Percentiles rank a stretch among this genome's conserved stretches.
Evolutionary conservation across 2,329 filamentous ascomycete genomes (phyloP).

Genomic region (Penicillium olsonii): DNA sequence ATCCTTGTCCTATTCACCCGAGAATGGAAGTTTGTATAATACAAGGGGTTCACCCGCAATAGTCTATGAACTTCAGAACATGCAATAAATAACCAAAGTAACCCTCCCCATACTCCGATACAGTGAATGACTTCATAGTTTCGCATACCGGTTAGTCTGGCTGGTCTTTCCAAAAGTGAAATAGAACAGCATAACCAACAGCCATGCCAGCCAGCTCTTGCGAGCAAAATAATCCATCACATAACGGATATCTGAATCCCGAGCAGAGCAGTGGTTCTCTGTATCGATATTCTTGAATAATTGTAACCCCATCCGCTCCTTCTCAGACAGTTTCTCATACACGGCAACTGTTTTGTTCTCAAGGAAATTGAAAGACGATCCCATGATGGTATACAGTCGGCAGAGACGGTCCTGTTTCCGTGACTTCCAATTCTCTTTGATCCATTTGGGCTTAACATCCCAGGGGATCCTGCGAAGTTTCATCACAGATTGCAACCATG

Average conservation of each 20-base stretch:
- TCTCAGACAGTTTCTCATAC: background rate
- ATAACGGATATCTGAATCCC: background rate
- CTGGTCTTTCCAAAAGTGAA: background rate
- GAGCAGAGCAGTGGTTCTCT: background rate
- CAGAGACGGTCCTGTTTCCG: background rate
- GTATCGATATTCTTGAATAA: background rate
- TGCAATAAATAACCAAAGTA: too few species aligned
- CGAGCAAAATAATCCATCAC: background rate
- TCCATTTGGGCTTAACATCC: background rate
- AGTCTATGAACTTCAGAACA: too few species aligned
- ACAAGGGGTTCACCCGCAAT: too few species aligned
- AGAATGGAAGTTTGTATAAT: too few species aligned
- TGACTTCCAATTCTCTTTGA: background rate
- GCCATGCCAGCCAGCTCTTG: background rate
- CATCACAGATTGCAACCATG: background rate
- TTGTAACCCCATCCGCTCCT: background rate
- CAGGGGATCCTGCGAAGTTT: slow-evolving; percentile 5
- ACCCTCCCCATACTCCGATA: too few species aligned
- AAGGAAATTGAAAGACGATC: background rate
- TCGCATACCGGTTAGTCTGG: background rate
- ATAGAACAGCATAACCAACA: background rate
- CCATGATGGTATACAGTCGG: background rate
- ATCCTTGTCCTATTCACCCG: too few species aligned
- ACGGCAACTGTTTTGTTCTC: background rate
- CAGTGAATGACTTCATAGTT: background rate